phyloP scores from a whole-genome alignment of 2,329 filamentous ascomycete species.

The Monosporascus ibericus region DNA sequence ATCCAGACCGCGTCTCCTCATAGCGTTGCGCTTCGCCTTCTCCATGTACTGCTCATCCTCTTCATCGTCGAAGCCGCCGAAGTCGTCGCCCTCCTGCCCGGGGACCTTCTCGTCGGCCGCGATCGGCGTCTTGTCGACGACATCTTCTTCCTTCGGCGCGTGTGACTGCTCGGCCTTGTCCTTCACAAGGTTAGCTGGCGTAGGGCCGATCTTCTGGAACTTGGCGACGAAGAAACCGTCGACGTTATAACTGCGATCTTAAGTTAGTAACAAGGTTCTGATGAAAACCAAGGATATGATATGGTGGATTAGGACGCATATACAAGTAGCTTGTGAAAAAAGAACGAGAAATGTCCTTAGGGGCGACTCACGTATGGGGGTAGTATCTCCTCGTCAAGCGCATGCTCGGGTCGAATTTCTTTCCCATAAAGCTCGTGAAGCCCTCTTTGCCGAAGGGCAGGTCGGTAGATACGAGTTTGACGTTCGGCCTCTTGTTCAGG shows the following conservation, averaged over 20 bases:
- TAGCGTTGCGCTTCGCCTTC: slow-evolving; percentile 64
- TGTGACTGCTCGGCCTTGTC: slow-evolving; percentile 19
- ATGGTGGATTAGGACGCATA: no score
- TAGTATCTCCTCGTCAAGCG: slow-evolving; percentile 81
- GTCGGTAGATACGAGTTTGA: slow-evolving; percentile 86
- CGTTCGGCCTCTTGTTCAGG: slow-evolving; percentile 84
- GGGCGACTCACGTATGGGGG: slow-evolving; percentile 54
- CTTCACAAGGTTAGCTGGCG: slow-evolving; percentile 52
- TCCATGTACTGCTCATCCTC: slow-evolving; percentile 68
- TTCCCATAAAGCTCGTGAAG: slow-evolving; percentile 85
- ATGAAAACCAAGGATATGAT: no score
- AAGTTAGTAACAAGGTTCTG: neutral
- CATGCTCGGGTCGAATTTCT: slow-evolving; percentile 82
- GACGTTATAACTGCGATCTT: slow-evolving; percentile 63
- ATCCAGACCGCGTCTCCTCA: slow-evolving; percentile 69
- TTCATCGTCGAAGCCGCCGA: slow-evolving; percentile 69
- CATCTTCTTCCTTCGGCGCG: slow-evolving; percentile 33
- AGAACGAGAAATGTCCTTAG: no score
- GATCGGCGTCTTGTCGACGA: slow-evolving; percentile 66
- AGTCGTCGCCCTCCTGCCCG: slow-evolving; percentile 43
- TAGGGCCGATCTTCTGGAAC: slow-evolving; percentile 85
- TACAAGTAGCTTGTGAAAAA: no score
- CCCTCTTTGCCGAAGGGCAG: slow-evolving; percentile 87
- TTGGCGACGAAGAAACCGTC: slow-evolving; percentile 99
- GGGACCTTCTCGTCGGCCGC: slow-evolving; percentile 37